Conservation (phyloP, 768 basidiomycete genomes). For the Leucocoprinus leucothites region DNA sequence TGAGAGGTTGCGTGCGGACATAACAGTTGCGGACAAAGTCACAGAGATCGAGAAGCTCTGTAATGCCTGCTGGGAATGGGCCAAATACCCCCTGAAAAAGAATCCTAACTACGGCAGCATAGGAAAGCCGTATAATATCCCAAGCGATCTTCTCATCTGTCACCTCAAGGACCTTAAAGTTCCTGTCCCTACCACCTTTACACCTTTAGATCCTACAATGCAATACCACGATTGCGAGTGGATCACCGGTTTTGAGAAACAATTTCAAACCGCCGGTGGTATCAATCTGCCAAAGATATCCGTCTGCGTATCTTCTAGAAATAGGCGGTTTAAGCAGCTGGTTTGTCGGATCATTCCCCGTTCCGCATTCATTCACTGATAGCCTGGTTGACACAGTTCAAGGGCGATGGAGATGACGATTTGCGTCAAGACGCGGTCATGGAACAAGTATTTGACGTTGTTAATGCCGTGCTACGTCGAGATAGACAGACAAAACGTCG, state of each 20-base stretch:
- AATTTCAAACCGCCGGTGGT: constrained; percentile 72
- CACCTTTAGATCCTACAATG: constrained; percentile 66
- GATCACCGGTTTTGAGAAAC: constrained; percentile 57
- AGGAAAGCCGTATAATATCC: constrained; percentile 20
- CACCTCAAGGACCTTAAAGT: constrained; percentile 56
- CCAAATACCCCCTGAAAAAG: constrained; percentile 52
- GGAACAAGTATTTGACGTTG: constrained; percentile 94
- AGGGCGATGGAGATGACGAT: constrained; percentile 89
- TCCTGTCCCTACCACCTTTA: constrained; percentile 79
- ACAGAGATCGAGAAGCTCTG: constrained; percentile 58
- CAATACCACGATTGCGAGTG: constrained; percentile 69
- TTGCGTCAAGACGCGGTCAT: constrained; percentile 97
- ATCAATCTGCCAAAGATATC: constrained; percentile 80
- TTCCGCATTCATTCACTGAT: not conserved
- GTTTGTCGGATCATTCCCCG: constrained; percentile 43
- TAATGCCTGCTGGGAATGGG: constrained; percentile 70
- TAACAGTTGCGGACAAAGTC: constrained; percentile 35
- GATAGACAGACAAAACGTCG: constrained; percentile 79
- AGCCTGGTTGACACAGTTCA: constrained; percentile 56
- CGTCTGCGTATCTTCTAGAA: constrained; percentile 65
- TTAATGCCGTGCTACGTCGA: constrained; percentile 69
- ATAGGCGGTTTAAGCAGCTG: constrained; percentile 69
- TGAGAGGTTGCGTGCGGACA: constrained; percentile 44
- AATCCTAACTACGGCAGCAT: constrained; percentile 17
- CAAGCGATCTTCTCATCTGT: constrained; percentile 36